Base-by-base conservation (phyloP, 345 rosid genomes). In the Syzygium grande region DNA sequence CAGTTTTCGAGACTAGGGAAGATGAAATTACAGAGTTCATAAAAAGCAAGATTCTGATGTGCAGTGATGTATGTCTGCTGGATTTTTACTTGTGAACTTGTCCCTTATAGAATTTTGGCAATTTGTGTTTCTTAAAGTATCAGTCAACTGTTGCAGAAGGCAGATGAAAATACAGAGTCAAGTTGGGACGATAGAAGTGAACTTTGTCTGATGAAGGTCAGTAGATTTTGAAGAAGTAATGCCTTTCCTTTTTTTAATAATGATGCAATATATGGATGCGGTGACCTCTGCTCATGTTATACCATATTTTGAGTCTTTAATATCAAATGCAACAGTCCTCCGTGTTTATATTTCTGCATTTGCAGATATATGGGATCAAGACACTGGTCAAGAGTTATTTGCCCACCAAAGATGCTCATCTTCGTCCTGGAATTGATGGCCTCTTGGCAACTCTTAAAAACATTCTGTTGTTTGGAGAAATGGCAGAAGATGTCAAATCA, bases 1-100 rank as follows among this genome's bases (percentile, higher is more conserved):
- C 99, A 2, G 98, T 98, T 89, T 98, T 96, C 88, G 99, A 98
- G 90, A 98, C 99, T 83, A 96, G 99, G 91, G 99, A 96, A 92
- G 92, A 89, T 41, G 99, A 98, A 91, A 92, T 98, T 87, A 94
- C 92, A 86, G 97, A 96, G 86, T 96, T 94, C 87, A 93, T 98
- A 86, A 93, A 86, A 90, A 93, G 88, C 97, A 93, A 96, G 88
- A 98, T 98, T 90, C 93, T 98, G 84, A 88, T 90, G 27, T 79
- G 91, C 89, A 87, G 87, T 88, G 93, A 90, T 92, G 99, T 96
- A 96, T 89, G 95, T 85, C 59, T 86, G 86, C 34, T 85, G 84
- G 87, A 86, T 89, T 84, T 43, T 84, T 84, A 52, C 86, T 85
- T 89, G 84, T 89, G 23, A 86, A 56, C 84, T 87, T 89, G 78